phyloP scores from a whole-genome alignment of 2,329 filamentous ascomycete species.

The Cladosporium phlei region DNA sequence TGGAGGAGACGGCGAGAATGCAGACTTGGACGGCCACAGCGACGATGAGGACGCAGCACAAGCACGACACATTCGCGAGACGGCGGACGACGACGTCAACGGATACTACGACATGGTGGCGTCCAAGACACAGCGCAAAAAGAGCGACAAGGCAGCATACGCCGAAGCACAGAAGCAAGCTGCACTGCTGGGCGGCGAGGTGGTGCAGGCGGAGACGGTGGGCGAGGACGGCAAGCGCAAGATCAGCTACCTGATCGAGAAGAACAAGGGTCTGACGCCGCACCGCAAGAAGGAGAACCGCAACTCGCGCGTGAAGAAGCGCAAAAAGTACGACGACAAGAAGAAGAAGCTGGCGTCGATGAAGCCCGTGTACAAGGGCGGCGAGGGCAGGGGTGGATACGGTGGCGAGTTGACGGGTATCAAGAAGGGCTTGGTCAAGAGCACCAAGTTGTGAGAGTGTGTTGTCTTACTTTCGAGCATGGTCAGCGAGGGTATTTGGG shows the following conservation, averaged over 20 bases:
- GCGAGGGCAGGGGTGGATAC: slow-evolving; percentile 80
- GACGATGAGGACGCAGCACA: slow-evolving; percentile 59
- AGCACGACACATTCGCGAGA: slow-evolving; percentile 46
- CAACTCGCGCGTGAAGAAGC: slow-evolving; percentile 97
- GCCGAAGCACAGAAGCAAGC: slow-evolving; percentile 54
- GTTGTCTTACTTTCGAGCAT: not conserved
- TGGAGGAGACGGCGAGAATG: slow-evolving; percentile 44
- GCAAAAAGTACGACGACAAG: slow-evolving; percentile 92
- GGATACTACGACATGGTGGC: slow-evolving; percentile 91
- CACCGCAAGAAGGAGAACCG: slow-evolving; percentile 88
- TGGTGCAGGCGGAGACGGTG: slow-evolving; percentile 63
- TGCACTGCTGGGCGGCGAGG: slow-evolving; percentile 54
- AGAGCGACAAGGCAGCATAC: slow-evolving; percentile 68
- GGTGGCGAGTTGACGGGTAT: slow-evolving; percentile 91
- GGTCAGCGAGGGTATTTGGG: not conserved
- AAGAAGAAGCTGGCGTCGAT: slow-evolving; percentile 93
- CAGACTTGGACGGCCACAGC: slow-evolving; percentile 65
- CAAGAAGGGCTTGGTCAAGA: slow-evolving; percentile 89
- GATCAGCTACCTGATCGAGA: slow-evolving; percentile 89
- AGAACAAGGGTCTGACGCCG: slow-evolving; percentile 93
- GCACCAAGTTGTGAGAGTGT: slow-evolving; percentile 68
- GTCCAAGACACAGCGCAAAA: slow-evolving; percentile 58
- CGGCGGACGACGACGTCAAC: slow-evolving; percentile 49
- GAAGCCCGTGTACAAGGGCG: slow-evolving; percentile 79
- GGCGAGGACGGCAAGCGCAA: slow-evolving; percentile 83